Conservation (phyloP, 177 flowering plant genomes). For the Vitis hybrid region DNA sequence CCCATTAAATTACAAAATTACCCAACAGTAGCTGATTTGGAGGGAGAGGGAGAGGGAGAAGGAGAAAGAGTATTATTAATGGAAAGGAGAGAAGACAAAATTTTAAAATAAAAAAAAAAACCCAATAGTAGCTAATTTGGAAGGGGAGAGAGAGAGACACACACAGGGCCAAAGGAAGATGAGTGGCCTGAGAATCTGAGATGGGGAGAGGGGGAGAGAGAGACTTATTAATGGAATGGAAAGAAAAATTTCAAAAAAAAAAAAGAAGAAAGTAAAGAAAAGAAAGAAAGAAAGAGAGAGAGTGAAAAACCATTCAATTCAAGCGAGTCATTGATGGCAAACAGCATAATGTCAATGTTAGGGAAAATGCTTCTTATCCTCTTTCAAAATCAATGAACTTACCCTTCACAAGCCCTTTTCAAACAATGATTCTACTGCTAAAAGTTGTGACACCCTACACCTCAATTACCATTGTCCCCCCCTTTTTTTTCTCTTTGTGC, state of each 20-base stretch:
- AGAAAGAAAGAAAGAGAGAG: too few relatives aligned
- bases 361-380: conserved; percentile 51
- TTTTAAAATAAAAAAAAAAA: neutral
- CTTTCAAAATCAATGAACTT: conserved; percentile 4
- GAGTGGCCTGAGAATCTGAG: too few relatives aligned
- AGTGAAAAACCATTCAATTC: neutral
- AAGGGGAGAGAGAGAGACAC: too few relatives aligned
- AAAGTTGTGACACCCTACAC: conserved; percentile 46
- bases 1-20: neutral
- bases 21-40: neutral
- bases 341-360: conserved; percentile 57
- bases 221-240: too few relatives aligned
- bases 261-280: too few relatives aligned
- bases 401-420: conserved; percentile 21
- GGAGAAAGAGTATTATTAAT: neutral
- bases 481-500: conserved; percentile 1
- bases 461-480: conserved; percentile 2
- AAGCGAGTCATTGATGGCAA: conserved; percentile 52
- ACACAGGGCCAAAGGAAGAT: too few relatives aligned
- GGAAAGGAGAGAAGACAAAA: neutral
- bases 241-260: too few relatives aligned
- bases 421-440: conserved; percentile 43
- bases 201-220: too few relatives aligned
- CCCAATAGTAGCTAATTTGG: too few relatives aligned
- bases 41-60: too few relatives aligned